These are phyloP conservation scores for Phyllosticta capitalensis DNA, from an alignment of 2,329 filamentous ascomycete genomes.

Conservation along the genomic window DNA sequence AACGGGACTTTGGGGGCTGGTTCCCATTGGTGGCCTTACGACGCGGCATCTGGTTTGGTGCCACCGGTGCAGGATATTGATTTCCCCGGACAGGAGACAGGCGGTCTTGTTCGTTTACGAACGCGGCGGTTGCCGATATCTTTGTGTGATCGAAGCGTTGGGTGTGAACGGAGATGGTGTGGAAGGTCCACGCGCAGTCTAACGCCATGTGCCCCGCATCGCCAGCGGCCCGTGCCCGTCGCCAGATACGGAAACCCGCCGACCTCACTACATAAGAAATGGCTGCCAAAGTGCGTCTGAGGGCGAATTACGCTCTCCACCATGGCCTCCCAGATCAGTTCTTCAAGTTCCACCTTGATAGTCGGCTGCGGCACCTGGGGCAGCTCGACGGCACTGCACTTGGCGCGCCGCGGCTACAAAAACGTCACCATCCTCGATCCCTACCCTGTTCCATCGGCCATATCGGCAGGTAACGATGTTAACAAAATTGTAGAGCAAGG, in stretches of 20 bases:
- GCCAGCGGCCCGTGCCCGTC: neutral
- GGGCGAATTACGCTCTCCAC: neutral
- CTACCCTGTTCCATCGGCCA: conserved; percentile 36
- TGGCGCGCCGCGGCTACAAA: conserved; percentile 40
- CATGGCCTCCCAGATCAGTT: conserved; percentile 2
- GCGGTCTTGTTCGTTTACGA: neutral
- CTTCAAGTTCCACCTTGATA: conserved; percentile 26
- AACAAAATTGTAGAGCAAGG: conserved; percentile 41
- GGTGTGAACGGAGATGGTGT: neutral
- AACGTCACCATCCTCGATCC: conserved; percentile 42
- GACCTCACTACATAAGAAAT: neutral
- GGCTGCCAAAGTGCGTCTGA: neutral
- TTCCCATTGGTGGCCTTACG: conserved; percentile 12
- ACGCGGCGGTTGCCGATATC: neutral
- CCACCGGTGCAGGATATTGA: neutral
- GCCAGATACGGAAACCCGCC: neutral
- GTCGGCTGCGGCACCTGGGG: conserved; percentile 45
- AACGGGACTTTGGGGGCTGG: conserved; percentile 18
- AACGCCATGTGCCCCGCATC: neutral
- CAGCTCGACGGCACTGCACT: conserved; percentile 42
- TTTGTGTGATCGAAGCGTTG: neutral
- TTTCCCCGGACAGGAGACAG: neutral
- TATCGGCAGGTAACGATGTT: conserved; percentile 42
- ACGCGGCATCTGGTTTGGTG: conserved; percentile 14
- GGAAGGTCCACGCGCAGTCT: conserved; percentile 9